phyloP scores from a whole-genome alignment of 2,329 filamentous ascomycete species.

The Arthrobotrys entomopaga region DNA sequence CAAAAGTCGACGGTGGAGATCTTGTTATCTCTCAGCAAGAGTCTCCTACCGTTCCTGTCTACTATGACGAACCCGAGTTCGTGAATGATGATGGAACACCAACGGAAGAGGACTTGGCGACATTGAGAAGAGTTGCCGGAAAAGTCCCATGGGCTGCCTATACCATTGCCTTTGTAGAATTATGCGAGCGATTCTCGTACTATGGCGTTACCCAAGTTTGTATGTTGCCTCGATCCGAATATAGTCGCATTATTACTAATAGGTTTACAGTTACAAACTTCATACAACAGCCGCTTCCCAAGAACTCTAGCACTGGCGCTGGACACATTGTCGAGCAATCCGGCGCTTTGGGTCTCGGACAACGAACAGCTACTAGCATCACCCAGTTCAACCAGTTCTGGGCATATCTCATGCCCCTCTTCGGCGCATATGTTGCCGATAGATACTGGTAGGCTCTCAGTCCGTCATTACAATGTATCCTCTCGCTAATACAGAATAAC shows the following conservation, averaged over 20 bases:
- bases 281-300: constrained; percentile 69
- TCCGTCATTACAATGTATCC: constrained; percentile 64
- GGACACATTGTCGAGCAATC: constrained; percentile 62
- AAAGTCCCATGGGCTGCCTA: constrained; percentile 68
- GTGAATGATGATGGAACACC: constrained; percentile 60
- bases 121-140: constrained; percentile 67
- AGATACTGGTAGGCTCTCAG: constrained; percentile 59
- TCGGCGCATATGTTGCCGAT: constrained; percentile 34
- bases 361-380: constrained; percentile 67
- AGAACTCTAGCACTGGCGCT: constrained; percentile 68
- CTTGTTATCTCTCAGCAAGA: constrained; percentile 41
- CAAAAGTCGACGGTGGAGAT: constrained; percentile 44
- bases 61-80: constrained; percentile 49
- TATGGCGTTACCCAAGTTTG: constrained; percentile 72
- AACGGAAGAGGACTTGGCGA: constrained; percentile 66
- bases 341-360: constrained; percentile 70
- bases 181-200: constrained; percentile 70
- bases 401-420: constrained; percentile 67
- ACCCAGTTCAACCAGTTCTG: constrained; percentile 72
- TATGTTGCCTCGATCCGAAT: constrained; percentile 61
- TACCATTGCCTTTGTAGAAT: constrained; percentile 69
- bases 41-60: constrained; percentile 41
- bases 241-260: constrained; percentile 1
- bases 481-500: constrained; percentile 63
- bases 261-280: constrained; percentile 69